Base-by-base conservation (phyloP, 352 stramenopile genomes). In the Phytophthora foliorum region DNA sequence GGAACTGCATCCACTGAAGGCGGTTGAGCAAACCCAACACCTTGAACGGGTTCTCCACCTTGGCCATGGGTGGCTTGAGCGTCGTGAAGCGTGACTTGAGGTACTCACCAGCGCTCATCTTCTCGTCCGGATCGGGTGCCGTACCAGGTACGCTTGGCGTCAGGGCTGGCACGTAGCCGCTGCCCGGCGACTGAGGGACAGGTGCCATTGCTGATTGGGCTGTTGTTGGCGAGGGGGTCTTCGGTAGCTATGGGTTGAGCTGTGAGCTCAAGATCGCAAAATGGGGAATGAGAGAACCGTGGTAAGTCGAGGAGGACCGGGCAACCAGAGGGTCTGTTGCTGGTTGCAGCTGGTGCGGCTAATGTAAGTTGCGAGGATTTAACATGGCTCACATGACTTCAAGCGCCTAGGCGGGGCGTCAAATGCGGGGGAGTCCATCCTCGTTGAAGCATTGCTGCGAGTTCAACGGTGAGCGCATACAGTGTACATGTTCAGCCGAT, bases 1-100 rank as follows among this genome's bases (percentile, higher is more conserved):
- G n/a, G 57, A 81, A 81, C 59, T 78, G 51, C 57, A 78, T 61
- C 69, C 69, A 80, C 53, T 80, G 73, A 13, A 76, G 54, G 11
- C 58, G 62, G 42, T 78, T 71, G 25, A 80, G 73, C 32, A 72
- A 48, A 25, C 31, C 8, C 13, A 77, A 59, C 24, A 46, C 44
- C 65, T 70, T 67, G 53, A 77, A 68, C 19, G 69, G 69, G 48
- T 74, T 78, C 22, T 73, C 69, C 19, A 66, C 56, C 44, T 61
- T 44, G 5, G 63, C 25, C 64, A 77, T 77, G 1, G 69, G 54
- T 6, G 74, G 74, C 53, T 83, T 81, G 68, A 85, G 74, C 59
- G 75, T 76, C 38, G 64, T 68, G 32, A 77, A 13, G 49, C 74
- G 69, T 34, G 69, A 49, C 53, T 52, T 60, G 17, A 81, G 56